A percentile compares a stretch with the other conserved stretches of the same genome.
Conservation (phyloP, 495 filamentous ascomycete genomes). For the Hypoxylon crocopeplum region DNA sequence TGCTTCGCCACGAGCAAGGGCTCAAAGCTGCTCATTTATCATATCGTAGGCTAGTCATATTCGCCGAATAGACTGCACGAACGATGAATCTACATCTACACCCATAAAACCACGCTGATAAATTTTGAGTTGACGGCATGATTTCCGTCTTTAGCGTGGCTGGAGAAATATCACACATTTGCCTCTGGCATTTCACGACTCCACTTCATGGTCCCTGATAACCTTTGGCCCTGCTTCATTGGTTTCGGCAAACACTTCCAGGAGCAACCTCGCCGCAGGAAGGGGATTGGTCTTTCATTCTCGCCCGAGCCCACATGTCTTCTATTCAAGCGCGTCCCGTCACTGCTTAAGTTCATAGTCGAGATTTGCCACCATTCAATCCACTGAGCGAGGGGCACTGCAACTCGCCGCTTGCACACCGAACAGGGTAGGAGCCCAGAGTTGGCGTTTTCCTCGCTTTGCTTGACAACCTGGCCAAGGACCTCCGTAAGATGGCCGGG, state of each 20-base stretch:
- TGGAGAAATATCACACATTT: too few relatives aligned
- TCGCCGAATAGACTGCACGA: too few relatives aligned
- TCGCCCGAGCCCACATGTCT: slow-evolving; percentile 26
- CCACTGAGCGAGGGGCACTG: slow-evolving; percentile 70
- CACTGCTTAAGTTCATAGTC: not conserved
- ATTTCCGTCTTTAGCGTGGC: too few relatives aligned
- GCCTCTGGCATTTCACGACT: not conserved
- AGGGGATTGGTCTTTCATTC: slow-evolving; percentile 59
- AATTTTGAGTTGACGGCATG: too few relatives aligned
- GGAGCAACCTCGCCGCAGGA: slow-evolving; percentile 69
- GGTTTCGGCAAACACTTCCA: slow-evolving; percentile 63
- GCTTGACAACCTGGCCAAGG: slow-evolving; percentile 50
- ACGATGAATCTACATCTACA: too few relatives aligned
- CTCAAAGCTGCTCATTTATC: too few relatives aligned
- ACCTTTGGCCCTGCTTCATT: slow-evolving; percentile 17
- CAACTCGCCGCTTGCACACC: slow-evolving; percentile 62
- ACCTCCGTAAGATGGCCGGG: slow-evolving; percentile 51
- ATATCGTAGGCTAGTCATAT: too few relatives aligned
- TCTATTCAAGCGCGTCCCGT: not conserved
- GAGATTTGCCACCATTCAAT: slow-evolving; percentile 71
- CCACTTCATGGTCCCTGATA: slow-evolving; percentile 22
- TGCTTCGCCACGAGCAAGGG: too few relatives aligned
- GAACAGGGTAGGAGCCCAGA: slow-evolving; percentile 64
- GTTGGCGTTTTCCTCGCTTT: slow-evolving; percentile 47
- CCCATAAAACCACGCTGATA: too few relatives aligned